phyloP scores from a whole-genome alignment of 768 basidiomycete genomes.

The Xerocomellus dryophilus region DNA sequence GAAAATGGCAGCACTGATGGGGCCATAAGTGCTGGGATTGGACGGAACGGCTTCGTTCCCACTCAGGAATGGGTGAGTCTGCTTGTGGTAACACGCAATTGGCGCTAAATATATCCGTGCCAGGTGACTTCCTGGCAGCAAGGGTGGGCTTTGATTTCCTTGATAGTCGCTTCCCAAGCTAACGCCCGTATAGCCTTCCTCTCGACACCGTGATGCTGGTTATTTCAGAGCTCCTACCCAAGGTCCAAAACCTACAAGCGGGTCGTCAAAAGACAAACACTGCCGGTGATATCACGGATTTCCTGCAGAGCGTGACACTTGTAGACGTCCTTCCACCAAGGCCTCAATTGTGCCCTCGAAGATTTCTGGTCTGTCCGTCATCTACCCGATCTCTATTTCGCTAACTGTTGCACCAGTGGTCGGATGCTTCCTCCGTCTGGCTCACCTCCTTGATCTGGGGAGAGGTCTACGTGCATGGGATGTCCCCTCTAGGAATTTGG shows the following conservation, averaged over 20 bases:
- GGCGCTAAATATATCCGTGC: slow-evolving; percentile 1
- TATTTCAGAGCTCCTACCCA: slow-evolving; percentile 85
- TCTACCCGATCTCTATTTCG: not conserved
- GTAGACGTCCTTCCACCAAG: slow-evolving; percentile 70
- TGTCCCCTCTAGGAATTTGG: slow-evolving; percentile 88
- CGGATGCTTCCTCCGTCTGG: slow-evolving; percentile 89
- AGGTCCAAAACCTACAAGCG: slow-evolving; percentile 76
- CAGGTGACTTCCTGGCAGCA: slow-evolving; percentile 95
- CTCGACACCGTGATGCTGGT: slow-evolving; percentile 83
- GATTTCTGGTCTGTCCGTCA: slow-evolving; percentile 61
- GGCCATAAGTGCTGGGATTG: slow-evolving; percentile 65
- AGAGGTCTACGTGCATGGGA: slow-evolving; percentile 86
- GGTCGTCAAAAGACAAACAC: slow-evolving; percentile 61
- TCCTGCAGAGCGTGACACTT: slow-evolving; percentile 67
- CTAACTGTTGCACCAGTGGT: slow-evolving; percentile 59
- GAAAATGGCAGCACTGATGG: slow-evolving; percentile 57
- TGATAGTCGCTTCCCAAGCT: slow-evolving; percentile 4
- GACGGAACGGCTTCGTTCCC: slow-evolving; percentile 89
- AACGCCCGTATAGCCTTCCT: slow-evolving; percentile 58
- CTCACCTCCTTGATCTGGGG: slow-evolving; percentile 94
- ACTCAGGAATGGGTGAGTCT: slow-evolving; percentile 90
- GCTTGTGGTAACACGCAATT: not conserved
- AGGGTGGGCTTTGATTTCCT: slow-evolving; percentile 52
- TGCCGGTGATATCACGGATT: slow-evolving; percentile 67
- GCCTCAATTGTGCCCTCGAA: slow-evolving; percentile 62